Evolutionary conservation across 805 yeast species (phyloP).

Genomic region (Dipodascopsis tothii): DNA sequence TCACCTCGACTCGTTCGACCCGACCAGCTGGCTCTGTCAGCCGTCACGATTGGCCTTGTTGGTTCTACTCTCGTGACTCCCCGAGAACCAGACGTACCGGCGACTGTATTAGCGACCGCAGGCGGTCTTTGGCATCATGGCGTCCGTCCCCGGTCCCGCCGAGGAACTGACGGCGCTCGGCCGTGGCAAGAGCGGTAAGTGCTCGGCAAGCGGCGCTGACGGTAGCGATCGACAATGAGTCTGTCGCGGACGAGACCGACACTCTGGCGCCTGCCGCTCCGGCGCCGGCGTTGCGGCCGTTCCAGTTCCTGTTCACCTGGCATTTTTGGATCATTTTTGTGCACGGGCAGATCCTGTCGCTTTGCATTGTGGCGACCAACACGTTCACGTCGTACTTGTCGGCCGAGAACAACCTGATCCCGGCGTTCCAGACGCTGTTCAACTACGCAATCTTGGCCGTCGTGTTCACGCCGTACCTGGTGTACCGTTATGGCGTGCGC

Average conservation of each 20-base stretch:
- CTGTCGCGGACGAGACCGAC: background rate
- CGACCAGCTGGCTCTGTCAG: background rate
- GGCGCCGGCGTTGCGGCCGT: slow-evolving; percentile 11
- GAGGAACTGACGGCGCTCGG: background rate
- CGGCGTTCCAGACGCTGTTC: slow-evolving; percentile 40
- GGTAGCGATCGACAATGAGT: background rate
- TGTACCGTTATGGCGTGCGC: slow-evolving; percentile 35
- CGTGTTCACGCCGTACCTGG: slow-evolving; percentile 36
- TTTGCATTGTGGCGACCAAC: slow-evolving; percentile 38
- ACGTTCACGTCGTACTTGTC: slow-evolving; percentile 38
- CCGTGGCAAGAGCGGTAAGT: too few relatives aligned
- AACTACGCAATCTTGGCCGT: slow-evolving; percentile 35
- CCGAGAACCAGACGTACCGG: slow-evolving; percentile 26
- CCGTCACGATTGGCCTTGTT: slow-evolving; percentile 25
- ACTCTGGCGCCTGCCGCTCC: too few relatives aligned
- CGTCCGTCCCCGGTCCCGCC: too few relatives aligned
- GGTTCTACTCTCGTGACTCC: slow-evolving; percentile 28
- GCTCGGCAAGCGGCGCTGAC: background rate
- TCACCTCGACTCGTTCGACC: background rate
- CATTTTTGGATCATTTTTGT: slow-evolving; percentile 38
- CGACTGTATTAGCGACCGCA: too few relatives aligned
- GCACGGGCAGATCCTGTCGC: slow-evolving; percentile 38
- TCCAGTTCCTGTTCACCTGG: slow-evolving; percentile 29
- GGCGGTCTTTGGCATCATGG: too few relatives aligned
- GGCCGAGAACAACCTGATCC: slow-evolving; percentile 35